Base-by-base conservation (phyloP, 2,329 filamentous ascomycete genomes). In the Parafenestella ontariensis region DNA sequence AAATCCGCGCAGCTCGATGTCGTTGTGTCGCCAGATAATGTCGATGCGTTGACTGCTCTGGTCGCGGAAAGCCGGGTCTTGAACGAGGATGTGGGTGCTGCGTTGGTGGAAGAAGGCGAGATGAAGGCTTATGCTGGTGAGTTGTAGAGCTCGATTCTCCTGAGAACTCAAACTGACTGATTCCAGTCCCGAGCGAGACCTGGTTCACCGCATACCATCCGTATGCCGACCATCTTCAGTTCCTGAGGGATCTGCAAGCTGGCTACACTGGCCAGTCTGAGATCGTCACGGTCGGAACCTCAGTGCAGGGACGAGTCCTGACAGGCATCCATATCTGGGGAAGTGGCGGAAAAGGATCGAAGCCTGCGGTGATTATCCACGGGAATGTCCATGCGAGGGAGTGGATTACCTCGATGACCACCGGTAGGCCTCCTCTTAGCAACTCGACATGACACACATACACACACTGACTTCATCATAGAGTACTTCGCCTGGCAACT, bases 241-340 rank as follows among this genome's bases (percentile, higher is more conserved):
- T 75, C 58, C 58, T 76, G 21, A 52, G 54, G 6, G 72, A 75
- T 39, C 59, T 76, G 3, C 71, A 74, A 47, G 69, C 54, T n/a
- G 62, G 70, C 2, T 74, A 63, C 48, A 66, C 72, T 5, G 49
- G 56, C 40, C 65, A 73, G 33, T 74, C 73, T 0, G 72, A 73
- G 52, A 69, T 76, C 28, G 56, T 74, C 33, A 73, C 67, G 7
- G 59, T 69, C 1, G 73, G 73, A 9, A 66, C 59, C 10, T 75
- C 73, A 2, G 66, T 70, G 1, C 64, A 75, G 29, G 71, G 72
- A 36, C 67, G 73, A 20, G 55, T 60, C 15, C 51, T 75, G 40
- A 74, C 68, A 21, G 73, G 73, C 34, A 75, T 76, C 49, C 73
- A 76, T 40, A 74, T 76, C 58, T 76, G 72, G 72, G 73, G 73